Evolutionary conservation across 2,329 filamentous ascomycete genomes (phyloP).

Genomic region (Penicillium sp.): DNA sequence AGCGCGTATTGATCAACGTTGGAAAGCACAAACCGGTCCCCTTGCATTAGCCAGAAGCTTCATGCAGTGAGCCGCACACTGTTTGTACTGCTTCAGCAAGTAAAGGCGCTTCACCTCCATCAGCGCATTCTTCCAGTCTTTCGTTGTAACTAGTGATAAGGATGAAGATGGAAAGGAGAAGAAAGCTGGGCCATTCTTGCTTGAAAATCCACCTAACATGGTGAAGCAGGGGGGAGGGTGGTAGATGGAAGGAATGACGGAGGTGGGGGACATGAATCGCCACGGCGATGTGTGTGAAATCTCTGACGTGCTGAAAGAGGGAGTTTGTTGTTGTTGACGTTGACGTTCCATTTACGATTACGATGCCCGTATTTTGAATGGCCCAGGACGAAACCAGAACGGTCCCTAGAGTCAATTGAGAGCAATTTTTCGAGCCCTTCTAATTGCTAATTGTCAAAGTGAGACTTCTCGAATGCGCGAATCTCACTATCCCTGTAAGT

Average conservation of each 20-base stretch:
- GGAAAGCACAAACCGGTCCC: conserved; percentile 25
- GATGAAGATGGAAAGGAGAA: conserved; percentile 19
- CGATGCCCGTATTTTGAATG: no score
- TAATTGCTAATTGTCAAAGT: no score
- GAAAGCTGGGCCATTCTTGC: conserved; percentile 18
- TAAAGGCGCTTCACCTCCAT: conserved; percentile 38
- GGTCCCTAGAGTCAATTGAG: no score
- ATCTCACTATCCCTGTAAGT: no score
- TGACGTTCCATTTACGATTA: no score
- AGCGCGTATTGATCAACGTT: background rate
- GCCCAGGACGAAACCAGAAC: no score
- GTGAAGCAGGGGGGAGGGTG: background rate
- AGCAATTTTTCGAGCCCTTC: no score
- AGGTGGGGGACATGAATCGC: background rate
- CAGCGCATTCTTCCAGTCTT: conserved; percentile 37
- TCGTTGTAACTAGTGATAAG: conserved; percentile 17
- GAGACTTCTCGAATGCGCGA: no score
- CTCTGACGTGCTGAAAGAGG: background rate
- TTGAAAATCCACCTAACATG: conserved; percentile 19
- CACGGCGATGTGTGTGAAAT: background rate
- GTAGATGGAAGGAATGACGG: background rate
- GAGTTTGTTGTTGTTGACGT: no score
- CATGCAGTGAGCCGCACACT: conserved; percentile 36
- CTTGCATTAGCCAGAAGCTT: conserved; percentile 30
- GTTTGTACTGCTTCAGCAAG: conserved; percentile 40